Evolutionary conservation across 2,329 filamentous ascomycete genomes (phyloP).

Genomic region (Pezicula carpinea): DNA sequence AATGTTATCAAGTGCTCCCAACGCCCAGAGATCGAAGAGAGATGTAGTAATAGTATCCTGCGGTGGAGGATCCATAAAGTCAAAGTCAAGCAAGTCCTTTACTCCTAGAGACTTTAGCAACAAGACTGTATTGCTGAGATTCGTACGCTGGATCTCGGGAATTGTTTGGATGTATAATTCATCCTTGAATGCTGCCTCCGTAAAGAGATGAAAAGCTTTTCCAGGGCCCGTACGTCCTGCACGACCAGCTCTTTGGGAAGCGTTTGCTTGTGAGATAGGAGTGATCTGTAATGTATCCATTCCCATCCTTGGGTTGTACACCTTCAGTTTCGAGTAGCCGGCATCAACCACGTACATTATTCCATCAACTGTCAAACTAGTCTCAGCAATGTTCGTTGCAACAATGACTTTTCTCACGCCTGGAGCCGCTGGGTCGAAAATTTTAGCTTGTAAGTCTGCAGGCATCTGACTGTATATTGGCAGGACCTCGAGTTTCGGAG

Average conservation of each 20-base stretch:
- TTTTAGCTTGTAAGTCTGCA: constrained; percentile 93
- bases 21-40: constrained; percentile 93
- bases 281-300: constrained; percentile 99
- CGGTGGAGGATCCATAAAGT: constrained; percentile 98
- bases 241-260: constrained; percentile 86
- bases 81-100: constrained; percentile 89
- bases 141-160: constrained; percentile 94
- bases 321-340: constrained; percentile 95
- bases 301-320: constrained; percentile 98
- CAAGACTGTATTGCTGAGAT: constrained; percentile 89
- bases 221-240: constrained; percentile 93
- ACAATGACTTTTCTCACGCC: constrained; percentile 97
- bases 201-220: constrained; percentile 91
- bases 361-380: constrained; percentile 93
- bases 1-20: constrained; percentile 89
- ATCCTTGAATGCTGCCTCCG: constrained; percentile 90
- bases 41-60: constrained; percentile 98
- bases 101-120: constrained; percentile 93
- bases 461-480: constrained; percentile 99
- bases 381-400: constrained; percentile 97
- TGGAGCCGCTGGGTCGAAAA: constrained; percentile 86
- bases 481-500: constrained; percentile 87
- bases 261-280: constrained; percentile 94
- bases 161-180: constrained; percentile 97
- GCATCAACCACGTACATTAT: constrained; percentile 99